Conservation (phyloP, 805 yeast genomes). For the Schwanniomyces sp. region DNA sequence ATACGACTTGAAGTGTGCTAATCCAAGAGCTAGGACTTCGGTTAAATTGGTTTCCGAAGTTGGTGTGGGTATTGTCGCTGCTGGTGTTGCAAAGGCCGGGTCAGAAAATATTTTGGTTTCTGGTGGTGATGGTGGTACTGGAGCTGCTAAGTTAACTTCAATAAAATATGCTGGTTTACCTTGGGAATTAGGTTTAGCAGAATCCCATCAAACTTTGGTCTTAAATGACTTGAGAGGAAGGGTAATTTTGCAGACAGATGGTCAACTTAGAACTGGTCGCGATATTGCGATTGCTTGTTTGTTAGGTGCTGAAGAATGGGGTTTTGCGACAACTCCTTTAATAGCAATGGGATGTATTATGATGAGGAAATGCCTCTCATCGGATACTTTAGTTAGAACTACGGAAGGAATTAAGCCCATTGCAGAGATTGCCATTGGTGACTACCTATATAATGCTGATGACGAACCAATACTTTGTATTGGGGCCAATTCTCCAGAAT, state of each 20-base stretch:
- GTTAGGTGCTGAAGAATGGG: conserved; percentile 98
- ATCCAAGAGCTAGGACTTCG: conserved; percentile 95
- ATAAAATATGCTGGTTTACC: conserved; percentile 97
- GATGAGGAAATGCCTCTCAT: conserved; percentile 61
- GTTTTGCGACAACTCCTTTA: conserved; percentile 95
- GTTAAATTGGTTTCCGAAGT: conserved; percentile 97
- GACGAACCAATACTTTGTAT: conserved; percentile 3
- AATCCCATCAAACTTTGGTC: conserved; percentile 95
- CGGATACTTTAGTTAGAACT: conserved; percentile 15
- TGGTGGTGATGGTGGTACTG: conserved; percentile 99
- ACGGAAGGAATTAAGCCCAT: conserved; percentile 3
- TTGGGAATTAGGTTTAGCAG: conserved; percentile 98
- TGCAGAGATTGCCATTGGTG: conserved; percentile 4
- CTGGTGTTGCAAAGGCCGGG: conserved; percentile 99
- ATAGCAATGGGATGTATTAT: conserved; percentile 97
- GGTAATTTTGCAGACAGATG: conserved; percentile 96
- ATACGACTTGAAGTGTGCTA: conserved; percentile 93
- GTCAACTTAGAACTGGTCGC: conserved; percentile 95
- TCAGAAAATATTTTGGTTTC: conserved; percentile 95
- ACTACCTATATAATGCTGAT: conserved; percentile 3
- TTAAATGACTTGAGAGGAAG: conserved; percentile 94
- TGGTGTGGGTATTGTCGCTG: conserved; percentile 98
- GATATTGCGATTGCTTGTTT: conserved; percentile 95
- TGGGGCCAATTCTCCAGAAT: background rate
- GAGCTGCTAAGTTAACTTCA: conserved; percentile 98